Percentiles rank a stretch among this genome's conserved stretches.
These are phyloP conservation scores for Acer negundo DNA, from an alignment of 345 rosid species.

Conservation along the genomic window DNA sequence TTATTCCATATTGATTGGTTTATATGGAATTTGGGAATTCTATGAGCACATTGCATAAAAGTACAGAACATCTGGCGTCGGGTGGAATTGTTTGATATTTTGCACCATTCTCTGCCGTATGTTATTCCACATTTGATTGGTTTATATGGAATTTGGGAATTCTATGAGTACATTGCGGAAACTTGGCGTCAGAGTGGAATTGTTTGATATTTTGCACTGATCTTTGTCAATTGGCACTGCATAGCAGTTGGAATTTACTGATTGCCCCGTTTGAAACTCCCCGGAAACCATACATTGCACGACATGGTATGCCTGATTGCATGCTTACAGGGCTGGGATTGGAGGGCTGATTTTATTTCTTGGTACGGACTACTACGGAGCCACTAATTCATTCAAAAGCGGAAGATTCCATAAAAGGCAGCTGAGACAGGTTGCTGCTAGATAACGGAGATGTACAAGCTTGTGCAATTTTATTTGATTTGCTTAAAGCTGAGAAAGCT, in stretches of 20 bases:
- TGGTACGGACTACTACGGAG: constrained; percentile 9
- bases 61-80: constrained; percentile 14
- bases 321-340: background rate
- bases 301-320: background rate
- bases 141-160: background rate
- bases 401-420: constrained; percentile 10
- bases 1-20: constrained; percentile 62
- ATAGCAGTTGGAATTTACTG: constrained; percentile 13
- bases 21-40: background rate
- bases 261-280: background rate
- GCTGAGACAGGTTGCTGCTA: constrained; percentile 13
- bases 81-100: constrained; percentile 11
- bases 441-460: constrained; percentile 21
- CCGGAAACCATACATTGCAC: background rate
- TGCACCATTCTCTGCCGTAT: constrained; percentile 13
- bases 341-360: constrained; percentile 8
- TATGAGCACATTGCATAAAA: background rate
- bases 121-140: too few species aligned
- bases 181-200: background rate
- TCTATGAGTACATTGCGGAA: background rate
- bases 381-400: constrained; percentile 35
- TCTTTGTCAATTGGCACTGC: background rate
- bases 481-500: constrained; percentile 28
- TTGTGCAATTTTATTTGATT: constrained; percentile 25
- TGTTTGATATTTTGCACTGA: constrained; percentile 19